These are phyloP conservation scores for Pythium sp. DNA, from an alignment of 352 stramenopile genomes.

Conservation along the genomic window DNA sequence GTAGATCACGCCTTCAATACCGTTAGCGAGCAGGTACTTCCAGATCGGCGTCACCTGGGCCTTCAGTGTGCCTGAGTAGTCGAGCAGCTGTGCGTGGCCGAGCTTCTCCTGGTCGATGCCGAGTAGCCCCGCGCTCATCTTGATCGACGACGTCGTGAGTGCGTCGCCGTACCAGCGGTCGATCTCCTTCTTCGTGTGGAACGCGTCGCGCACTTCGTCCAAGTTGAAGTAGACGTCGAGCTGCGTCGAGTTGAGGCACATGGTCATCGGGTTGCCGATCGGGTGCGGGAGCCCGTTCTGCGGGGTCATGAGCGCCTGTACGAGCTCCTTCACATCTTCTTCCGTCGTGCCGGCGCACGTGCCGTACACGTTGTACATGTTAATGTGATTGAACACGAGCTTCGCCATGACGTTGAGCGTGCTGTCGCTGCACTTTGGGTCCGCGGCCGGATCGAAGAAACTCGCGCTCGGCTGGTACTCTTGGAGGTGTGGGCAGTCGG, in stretches of 20 bases:
- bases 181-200: conserved; percentile 41
- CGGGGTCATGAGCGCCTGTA: conserved; percentile 43
- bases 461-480: conserved; percentile 25
- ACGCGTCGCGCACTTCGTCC: conserved; percentile 39
- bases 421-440: conserved; percentile 28
- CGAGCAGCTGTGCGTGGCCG: conserved; percentile 33
- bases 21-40: conserved; percentile 39
- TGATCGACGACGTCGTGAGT: conserved; percentile 41
- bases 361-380: conserved; percentile 28
- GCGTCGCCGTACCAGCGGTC: conserved; percentile 10
- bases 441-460: conserved; percentile 12
- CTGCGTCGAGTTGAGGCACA: conserved; percentile 23
- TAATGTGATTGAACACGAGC: conserved; percentile 17
- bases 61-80: conserved; percentile 50
- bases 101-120: conserved; percentile 32
- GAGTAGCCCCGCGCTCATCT: conserved; percentile 32
- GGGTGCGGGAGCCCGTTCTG: conserved; percentile 24
- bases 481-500: conserved; percentile 24
- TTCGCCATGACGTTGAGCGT: conserved; percentile 25
- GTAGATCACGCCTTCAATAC: conserved; percentile 40
- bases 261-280: conserved; percentile 28
- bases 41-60: conserved; percentile 46
- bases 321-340: conserved; percentile 34
- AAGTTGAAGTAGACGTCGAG: conserved; percentile 49
- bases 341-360: conserved; percentile 17